phyloP scores from a whole-genome alignment of 768 basidiomycete species.

The Boletus pseudo-olivaceus region DNA sequence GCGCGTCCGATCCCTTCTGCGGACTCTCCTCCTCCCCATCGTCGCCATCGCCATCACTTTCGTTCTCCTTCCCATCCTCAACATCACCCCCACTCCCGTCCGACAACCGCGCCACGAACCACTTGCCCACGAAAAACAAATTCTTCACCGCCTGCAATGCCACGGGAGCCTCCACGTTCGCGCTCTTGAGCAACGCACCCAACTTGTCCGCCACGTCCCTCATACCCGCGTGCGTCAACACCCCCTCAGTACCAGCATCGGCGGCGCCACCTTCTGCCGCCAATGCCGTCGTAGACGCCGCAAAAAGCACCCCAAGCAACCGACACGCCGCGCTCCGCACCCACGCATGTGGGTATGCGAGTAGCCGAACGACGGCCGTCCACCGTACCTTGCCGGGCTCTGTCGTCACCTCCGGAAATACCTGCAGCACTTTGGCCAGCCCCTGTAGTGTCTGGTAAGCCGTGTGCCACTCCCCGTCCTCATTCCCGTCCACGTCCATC shows the following conservation, averaged over 20 bases:
- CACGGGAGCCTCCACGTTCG: conserved; percentile 68
- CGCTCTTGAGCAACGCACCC: conserved; percentile 76
- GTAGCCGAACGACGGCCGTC: conserved; percentile 57
- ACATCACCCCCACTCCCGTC: conserved; percentile 14
- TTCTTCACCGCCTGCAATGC: conserved; percentile 89
- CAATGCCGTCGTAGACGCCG: conserved; percentile 42
- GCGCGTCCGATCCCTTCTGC: too few relatives aligned
- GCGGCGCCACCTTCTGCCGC: too few relatives aligned
- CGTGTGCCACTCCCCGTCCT: conserved; percentile 72
- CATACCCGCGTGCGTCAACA: conserved; percentile 55
- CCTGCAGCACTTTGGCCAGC: conserved; percentile 57
- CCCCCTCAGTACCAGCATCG: conserved; percentile 22
- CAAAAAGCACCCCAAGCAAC: conserved; percentile 68
- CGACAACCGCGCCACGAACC: conserved; percentile 50
- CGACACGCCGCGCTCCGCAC: conserved; percentile 80
- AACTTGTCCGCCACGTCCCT: conserved; percentile 70
- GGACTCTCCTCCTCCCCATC: too few relatives aligned
- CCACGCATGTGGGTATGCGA: conserved; percentile 93
- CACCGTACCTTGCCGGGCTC: conserved; percentile 55
- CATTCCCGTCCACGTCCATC: conserved; percentile 44
- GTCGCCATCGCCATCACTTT: background rate
- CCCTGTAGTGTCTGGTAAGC: conserved; percentile 77
- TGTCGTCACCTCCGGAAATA: conserved; percentile 48
- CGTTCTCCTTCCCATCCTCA: conserved; percentile 28
- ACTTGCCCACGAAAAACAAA: conserved; percentile 87